These are phyloP conservation scores for Gillenia trifoliata DNA, from an alignment of 306 rosid genomes.

Conservation along the genomic window DNA sequence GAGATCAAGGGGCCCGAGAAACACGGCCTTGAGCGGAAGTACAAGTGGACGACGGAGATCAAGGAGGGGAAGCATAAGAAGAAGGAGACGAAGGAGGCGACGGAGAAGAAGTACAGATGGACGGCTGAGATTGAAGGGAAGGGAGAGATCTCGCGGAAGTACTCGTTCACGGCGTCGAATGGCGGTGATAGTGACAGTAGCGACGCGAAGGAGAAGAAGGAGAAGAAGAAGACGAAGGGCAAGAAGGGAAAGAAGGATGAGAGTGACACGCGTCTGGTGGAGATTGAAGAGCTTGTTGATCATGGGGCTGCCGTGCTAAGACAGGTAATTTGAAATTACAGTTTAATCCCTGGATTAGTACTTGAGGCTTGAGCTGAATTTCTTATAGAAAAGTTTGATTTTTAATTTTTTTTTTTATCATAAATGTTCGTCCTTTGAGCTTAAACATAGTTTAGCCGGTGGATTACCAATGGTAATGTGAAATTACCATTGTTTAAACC, in stretches of 20 bases:
- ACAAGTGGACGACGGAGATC: conserved; percentile 65
- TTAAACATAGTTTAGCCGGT: not conserved
- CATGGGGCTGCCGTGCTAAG: conserved; percentile 65
- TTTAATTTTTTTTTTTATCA: too few species aligned
- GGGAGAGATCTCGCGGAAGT: conserved; percentile 48
- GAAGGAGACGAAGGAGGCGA: conserved; percentile 16
- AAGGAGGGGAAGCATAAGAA: conserved; percentile 44
- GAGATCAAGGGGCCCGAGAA: conserved; percentile 59
- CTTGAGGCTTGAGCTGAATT: not conserved
- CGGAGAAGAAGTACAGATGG: conserved; percentile 57
- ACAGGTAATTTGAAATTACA: conserved; percentile 47
- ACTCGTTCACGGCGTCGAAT: conserved; percentile 48
- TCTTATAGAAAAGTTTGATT: not conserved
- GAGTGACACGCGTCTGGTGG: conserved; percentile 56
- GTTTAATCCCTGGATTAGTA: not conserved
- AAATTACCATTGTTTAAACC: too few species aligned
- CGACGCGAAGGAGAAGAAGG: conserved; percentile 35
- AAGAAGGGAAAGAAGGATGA: conserved; percentile 45
- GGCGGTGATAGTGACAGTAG: conserved; percentile 26
- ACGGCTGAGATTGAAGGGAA: conserved; percentile 81
- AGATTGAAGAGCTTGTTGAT: conserved; percentile 61
- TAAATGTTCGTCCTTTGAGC: not conserved
- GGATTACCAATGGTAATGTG: not conserved
- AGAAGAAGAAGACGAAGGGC: conserved; percentile 21
- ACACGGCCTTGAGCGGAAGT: conserved; percentile 64